Evolutionary conservation across 73 alveolate species (phyloP).

Genomic region (Halteria grandinella): DNA sequence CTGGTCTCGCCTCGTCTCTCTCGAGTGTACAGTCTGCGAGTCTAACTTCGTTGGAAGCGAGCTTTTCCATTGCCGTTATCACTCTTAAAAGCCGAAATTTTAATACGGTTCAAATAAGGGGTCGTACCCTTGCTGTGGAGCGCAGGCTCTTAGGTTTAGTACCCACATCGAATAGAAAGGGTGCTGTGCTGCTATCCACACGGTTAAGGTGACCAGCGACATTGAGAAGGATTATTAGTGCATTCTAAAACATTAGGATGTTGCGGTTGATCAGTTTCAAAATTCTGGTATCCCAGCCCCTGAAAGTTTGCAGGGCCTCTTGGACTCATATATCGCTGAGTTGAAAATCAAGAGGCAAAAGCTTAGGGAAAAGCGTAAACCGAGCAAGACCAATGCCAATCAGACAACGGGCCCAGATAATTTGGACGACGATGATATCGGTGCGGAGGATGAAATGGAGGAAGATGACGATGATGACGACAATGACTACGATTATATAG

Average conservation of each 20-base stretch:
- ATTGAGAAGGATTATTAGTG: conserved; percentile 23
- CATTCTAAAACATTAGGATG: conserved; percentile 45
- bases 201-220: background rate
- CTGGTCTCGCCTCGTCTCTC: conserved; percentile 60
- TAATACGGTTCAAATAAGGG: conserved; percentile 62
- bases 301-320: conserved; percentile 20
- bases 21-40: conserved; percentile 56
- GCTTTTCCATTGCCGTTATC: conserved; percentile 61
- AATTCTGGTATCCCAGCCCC: conserved; percentile 11
- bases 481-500: conserved; percentile 19
- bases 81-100: conserved; percentile 64
- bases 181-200: conserved; percentile 53
- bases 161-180: conserved; percentile 57
- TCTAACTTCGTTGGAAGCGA: conserved; percentile 55
- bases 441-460: conserved; percentile 32
- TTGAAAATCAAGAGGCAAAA: conserved; percentile 13
- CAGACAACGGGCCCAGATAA: background rate
- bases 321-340: background rate
- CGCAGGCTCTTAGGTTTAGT: conserved; percentile 58
- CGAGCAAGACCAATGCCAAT: conserved; percentile 2
- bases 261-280: conserved; percentile 34
- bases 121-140: conserved; percentile 62
- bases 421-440: conserved; percentile 40
- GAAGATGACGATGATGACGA: conserved; percentile 42
- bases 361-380: conserved; percentile 42